Evolutionary conservation across 495 filamentous ascomycete genomes (phyloP), one percentile per base, ranked within the genome.

Genomic region (Cetradonia linearis): DNA sequence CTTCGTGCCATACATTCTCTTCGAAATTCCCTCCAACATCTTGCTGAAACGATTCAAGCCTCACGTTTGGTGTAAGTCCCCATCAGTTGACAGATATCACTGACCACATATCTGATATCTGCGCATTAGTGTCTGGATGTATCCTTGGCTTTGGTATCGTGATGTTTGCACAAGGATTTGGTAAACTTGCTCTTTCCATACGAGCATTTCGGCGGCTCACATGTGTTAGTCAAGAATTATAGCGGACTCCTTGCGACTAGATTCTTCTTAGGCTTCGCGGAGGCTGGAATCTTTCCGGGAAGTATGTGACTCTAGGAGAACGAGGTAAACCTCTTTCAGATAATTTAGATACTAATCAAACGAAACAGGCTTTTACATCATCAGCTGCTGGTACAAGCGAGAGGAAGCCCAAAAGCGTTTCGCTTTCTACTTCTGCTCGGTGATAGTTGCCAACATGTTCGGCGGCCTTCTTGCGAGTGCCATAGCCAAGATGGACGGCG

Each of bases 21-120:
- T 86, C 65, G 91, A 83, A 70, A 92, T 97, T 54, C 93, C 92
- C 6, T 89, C 86, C 56, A 97, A 97, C 68, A 82, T 95, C 55
- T 66, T 94, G 16, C 74, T 97, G 28, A 94, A 93, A 72, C 82
- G 81, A 59, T 76, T 95, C 61, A 85, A 81, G 58, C 91, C 92
- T 6, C 83, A 85, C 61, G 74, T 93, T 46, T 96, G 91, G 91
- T 75, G 82, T 84, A 54, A 74, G 77, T 46, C 70, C 86, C 20
- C 73, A 72, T 44, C 63, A 71, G 9, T 77, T 89, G 87, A 86
- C 65, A 79, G 73, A 25, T 84, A 62, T 13, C 66, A 54, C 37
- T 42, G 23, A 3, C 13, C 11, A 28, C 54, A 38, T 38, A 62
- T 50, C 56, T 67, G 37, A 55, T 20, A 7, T 36, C 30, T 23